Evolutionary conservation across 495 filamentous ascomycete species (phyloP).

Genomic region (Penicillium taxi): DNA sequence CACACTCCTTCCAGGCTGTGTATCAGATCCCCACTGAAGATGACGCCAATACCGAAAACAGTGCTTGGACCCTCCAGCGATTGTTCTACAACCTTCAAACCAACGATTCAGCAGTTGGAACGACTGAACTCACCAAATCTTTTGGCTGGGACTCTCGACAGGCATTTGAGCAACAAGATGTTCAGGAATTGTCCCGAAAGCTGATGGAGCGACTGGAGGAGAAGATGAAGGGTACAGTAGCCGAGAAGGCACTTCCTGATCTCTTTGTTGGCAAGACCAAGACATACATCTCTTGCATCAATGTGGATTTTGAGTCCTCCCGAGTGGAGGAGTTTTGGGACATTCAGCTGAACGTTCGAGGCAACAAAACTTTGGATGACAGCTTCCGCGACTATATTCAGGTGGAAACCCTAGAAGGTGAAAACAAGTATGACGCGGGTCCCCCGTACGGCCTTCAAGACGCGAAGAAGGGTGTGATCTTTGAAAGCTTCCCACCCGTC

Average conservation of each 20-base stretch:
- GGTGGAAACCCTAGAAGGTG: slow-evolving; percentile 92
- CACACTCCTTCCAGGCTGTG: slow-evolving; percentile 68
- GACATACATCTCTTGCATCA: slow-evolving; percentile 97
- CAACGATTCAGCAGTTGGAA: slow-evolving; percentile 69
- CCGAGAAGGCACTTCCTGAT: slow-evolving; percentile 82
- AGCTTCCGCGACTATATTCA: slow-evolving; percentile 95
- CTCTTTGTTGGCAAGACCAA: slow-evolving; percentile 96
- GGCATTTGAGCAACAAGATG: slow-evolving; percentile 98
- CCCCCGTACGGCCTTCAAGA: slow-evolving; percentile 88
- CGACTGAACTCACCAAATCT: slow-evolving; percentile 84
- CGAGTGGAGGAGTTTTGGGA: slow-evolving; percentile 98
- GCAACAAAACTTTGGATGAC: slow-evolving; percentile 84
- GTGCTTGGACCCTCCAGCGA: slow-evolving; percentile 87
- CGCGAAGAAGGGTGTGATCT: slow-evolving; percentile 95
- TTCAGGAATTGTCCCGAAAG: slow-evolving; percentile 92
- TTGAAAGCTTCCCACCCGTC: slow-evolving; percentile 90
- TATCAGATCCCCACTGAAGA: slow-evolving; percentile 90
- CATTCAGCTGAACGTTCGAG: slow-evolving; percentile 91
- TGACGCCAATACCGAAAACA: slow-evolving; percentile 73
- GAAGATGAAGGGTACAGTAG: slow-evolving; percentile 94
- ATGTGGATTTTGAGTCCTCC: slow-evolving; percentile 93
- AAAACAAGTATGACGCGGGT: slow-evolving; percentile 94
- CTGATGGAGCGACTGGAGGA: slow-evolving; percentile 94
- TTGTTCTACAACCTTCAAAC: slow-evolving; percentile 93
- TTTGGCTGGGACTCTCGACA: slow-evolving; percentile 98